These are phyloP conservation scores for Trametes maxima DNA, from an alignment of 768 basidiomycete genomes.

Conservation along the genomic window DNA sequence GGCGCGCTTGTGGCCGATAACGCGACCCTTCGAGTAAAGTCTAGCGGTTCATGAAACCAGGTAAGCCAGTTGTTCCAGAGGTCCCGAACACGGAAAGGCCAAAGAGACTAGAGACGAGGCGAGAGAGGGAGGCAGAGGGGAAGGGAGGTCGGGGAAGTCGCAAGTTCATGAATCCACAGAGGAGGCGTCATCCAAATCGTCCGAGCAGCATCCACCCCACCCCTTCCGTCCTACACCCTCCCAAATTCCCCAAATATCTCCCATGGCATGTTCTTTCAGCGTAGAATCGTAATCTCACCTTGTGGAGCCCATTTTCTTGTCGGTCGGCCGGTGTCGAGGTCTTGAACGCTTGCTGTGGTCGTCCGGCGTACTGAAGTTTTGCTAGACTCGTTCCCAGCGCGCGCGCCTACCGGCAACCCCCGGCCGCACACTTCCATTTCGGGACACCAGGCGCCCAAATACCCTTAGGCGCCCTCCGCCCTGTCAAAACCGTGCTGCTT, in stretches of 20 bases:
- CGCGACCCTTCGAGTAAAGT: constrained; percentile 95
- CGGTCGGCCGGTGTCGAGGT: constrained; percentile 37
- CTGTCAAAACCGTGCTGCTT: background rate
- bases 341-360: constrained; percentile 31
- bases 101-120: constrained; percentile 1
- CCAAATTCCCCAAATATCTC: constrained; percentile 25
- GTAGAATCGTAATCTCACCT: constrained; percentile 53
- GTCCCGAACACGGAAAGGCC: background rate
- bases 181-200: constrained; percentile 34
- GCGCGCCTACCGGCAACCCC: constrained; percentile 9
- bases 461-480: constrained; percentile 21
- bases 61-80: constrained; percentile 7
- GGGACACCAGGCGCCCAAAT: background rate
- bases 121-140: background rate
- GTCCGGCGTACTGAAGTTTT: constrained; percentile 18
- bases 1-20: constrained; percentile 97
- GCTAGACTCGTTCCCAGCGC: constrained; percentile 13
- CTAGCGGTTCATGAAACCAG: constrained; percentile 41
- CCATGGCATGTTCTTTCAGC: constrained; percentile 19
- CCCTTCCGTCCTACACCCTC: constrained; percentile 23
- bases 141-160: background rate
- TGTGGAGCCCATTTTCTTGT: constrained; percentile 75
- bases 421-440: constrained; percentile 1
- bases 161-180: background rate
- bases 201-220: constrained; percentile 50